These are phyloP conservation scores for Arthroderma sp. DNA, from an alignment of 2,329 filamentous ascomycete genomes.

Conservation along the genomic window DNA sequence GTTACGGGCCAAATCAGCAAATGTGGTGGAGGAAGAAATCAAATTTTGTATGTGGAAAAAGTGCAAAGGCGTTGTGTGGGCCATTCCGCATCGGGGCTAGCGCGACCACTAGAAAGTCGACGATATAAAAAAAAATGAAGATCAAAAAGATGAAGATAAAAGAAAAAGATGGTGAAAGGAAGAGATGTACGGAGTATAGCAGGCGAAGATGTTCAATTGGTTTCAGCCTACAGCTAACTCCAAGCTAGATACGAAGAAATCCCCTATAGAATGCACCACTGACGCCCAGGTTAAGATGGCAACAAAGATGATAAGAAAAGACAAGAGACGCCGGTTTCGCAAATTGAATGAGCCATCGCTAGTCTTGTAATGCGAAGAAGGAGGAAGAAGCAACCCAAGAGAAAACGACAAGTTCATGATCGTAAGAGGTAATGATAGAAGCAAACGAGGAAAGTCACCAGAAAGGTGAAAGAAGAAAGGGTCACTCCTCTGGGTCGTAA, in stretches of 20 bases:
- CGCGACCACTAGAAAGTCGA: background rate
- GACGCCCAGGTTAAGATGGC: background rate
- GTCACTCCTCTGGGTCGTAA: constrained; percentile 49
- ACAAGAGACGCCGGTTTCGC: background rate
- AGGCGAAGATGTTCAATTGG: background rate
- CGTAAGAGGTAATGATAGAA: background rate
- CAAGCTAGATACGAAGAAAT: background rate
- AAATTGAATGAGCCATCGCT: background rate
- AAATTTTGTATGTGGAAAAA: constrained; percentile 5
- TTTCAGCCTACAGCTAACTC: background rate
- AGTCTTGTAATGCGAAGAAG: background rate
- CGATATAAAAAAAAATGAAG: background rate
- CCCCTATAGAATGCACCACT: background rate
- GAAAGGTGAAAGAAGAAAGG: too few relatives aligned
- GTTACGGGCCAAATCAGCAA: background rate
- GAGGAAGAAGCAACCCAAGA: background rate
- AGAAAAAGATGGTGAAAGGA: background rate
- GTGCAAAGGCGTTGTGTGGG: constrained; percentile 1
- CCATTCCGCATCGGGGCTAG: constrained; percentile 3
- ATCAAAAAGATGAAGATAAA: background rate
- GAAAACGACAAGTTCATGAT: background rate
- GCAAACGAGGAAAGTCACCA: background rate
- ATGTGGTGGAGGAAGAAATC: constrained; percentile 3
- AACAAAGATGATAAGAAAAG: background rate
- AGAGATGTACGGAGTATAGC: background rate